Percentiles rank a stretch among this genome's conserved stretches.
phyloP scores from a whole-genome alignment of 371 early-diverging fungal species.

The Mortierella sp. region DNA sequence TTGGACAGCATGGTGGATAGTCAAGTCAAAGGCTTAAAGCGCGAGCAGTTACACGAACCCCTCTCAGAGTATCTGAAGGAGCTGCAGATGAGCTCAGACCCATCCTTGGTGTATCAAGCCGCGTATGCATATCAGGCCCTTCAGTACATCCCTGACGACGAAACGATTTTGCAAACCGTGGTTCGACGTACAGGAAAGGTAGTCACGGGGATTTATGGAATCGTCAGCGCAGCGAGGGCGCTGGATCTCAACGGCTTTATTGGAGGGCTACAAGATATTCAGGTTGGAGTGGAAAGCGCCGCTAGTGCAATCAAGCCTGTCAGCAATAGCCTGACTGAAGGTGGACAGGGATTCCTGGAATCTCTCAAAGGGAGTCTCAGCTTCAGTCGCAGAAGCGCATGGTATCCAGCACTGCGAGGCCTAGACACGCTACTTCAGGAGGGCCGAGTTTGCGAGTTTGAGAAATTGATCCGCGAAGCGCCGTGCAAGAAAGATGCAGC shows the following conservation, averaged over 20 bases:
- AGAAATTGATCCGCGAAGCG: neutral
- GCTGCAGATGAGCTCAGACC: neutral
- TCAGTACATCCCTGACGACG: no score
- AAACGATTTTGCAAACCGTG: no score
- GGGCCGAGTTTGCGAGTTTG: constrained; percentile 10
- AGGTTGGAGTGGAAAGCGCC: no score
- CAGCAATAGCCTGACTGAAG: neutral
- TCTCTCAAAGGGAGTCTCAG: constrained; percentile 6
- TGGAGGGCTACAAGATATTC: neutral
- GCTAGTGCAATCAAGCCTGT: no score
- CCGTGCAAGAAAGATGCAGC: neutral
- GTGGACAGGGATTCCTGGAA: constrained; percentile 8
- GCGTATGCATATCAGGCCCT: constrained; percentile 17
- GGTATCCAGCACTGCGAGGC: constrained; percentile 15
- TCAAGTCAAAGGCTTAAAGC: constrained; percentile 6
- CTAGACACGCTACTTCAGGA: constrained; percentile 2
- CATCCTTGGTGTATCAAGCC: constrained; percentile 9
- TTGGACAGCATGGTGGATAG: constrained; percentile 8
- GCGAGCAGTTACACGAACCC: constrained; percentile 4
- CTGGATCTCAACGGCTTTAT: constrained; percentile 4
- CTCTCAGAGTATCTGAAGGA: neutral
- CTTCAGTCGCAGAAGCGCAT: neutral
- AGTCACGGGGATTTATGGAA: neutral
- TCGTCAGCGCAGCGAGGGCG: constrained; percentile 7
- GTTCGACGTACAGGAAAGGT: no score